These are phyloP conservation scores for Penicillium malachiteum DNA, from an alignment of 495 filamentous ascomycete species.

Conservation along the genomic window DNA sequence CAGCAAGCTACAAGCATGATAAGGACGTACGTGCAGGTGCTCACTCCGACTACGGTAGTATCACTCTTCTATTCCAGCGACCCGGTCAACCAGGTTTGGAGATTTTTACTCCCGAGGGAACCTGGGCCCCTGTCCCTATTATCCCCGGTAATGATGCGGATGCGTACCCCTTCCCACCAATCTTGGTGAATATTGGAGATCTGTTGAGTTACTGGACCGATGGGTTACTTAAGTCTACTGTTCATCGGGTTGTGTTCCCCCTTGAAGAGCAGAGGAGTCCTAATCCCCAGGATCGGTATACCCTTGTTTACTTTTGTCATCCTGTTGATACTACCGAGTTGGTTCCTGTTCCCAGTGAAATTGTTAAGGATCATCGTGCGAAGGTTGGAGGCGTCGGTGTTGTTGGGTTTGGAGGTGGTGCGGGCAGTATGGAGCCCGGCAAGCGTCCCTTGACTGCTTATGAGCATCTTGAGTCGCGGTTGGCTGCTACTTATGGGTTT, in stretches of 20 bases:
- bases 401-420: slow-evolving; percentile 45
- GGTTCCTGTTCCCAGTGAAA: slow-evolving; percentile 69
- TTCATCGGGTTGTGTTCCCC: slow-evolving; percentile 87
- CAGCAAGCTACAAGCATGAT: slow-evolving; percentile 44
- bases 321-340: slow-evolving; percentile 70
- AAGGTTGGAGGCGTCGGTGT: slow-evolving; percentile 25
- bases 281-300: slow-evolving; percentile 71
- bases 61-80: slow-evolving; percentile 76
- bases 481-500: slow-evolving; percentile 73
- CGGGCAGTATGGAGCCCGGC: slow-evolving; percentile 41
- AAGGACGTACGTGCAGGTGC: slow-evolving; percentile 65
- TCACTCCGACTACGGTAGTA: slow-evolving; percentile 64
- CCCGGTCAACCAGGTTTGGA: slow-evolving; percentile 83
- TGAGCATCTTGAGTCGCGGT: slow-evolving; percentile 74
- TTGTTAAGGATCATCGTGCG: slow-evolving; percentile 45
- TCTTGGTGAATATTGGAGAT: slow-evolving; percentile 92
- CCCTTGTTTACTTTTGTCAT: slow-evolving; percentile 90
- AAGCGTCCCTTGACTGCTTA: slow-evolving; percentile 71
- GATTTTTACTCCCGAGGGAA: slow-evolving; percentile 59
- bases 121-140: slow-evolving; percentile 49
- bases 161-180: slow-evolving; percentile 62
- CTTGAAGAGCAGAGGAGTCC: slow-evolving; percentile 36
- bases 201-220: slow-evolving; percentile 89
- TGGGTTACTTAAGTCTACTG: slow-evolving; percentile 77
- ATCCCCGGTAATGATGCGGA: slow-evolving; percentile 33